These are phyloP conservation scores for Eragrostis tef DNA, from an alignment of 202 grass and related monocot genomes.

Conservation along the genomic window DNA sequence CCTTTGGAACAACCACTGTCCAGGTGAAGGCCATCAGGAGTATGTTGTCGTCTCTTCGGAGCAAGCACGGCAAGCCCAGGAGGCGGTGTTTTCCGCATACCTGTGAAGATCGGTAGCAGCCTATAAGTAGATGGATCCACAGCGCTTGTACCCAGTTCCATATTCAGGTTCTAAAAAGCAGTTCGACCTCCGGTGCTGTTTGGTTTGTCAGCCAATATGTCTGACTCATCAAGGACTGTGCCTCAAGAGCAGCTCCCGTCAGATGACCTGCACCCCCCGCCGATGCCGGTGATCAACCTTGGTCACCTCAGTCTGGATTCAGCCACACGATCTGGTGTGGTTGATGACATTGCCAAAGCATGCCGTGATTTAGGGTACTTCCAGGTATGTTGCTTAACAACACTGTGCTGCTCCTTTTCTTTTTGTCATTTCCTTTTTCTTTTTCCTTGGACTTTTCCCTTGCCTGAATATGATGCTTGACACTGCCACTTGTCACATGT, in stretches of 20 bases:
- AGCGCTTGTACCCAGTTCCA: conserved; percentile 1
- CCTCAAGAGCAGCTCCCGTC: conserved; percentile 40
- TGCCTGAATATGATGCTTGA: conserved; percentile 8
- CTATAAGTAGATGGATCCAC: conserved; percentile 46
- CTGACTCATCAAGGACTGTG: conserved; percentile 33
- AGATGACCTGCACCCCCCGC: background rate
- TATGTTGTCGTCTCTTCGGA: background rate
- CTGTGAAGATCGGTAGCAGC: background rate
- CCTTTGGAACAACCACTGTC: conserved; percentile 35
- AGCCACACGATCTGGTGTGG: background rate
- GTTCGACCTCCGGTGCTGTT: background rate
- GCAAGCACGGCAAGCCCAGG: background rate
- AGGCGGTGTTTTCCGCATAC: conserved; percentile 3
- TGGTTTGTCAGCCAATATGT: conserved; percentile 34
- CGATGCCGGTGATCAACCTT: conserved; percentile 53
- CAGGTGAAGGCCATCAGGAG: conserved; percentile 50
- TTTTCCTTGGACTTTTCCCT: conserved; percentile 30
- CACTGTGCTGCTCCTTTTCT: background rate
- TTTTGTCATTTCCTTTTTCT: background rate
- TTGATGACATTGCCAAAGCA: conserved; percentile 43
- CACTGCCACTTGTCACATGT: conserved; percentile 3
- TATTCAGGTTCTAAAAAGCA: background rate
- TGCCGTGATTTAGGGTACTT: conserved; percentile 50
- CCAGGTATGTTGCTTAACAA: conserved; percentile 39
- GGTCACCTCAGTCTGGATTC: conserved; percentile 50